phyloP scores from a whole-genome alignment of 805 yeast species.

The Schwanniomyces polymorphus region DNA sequence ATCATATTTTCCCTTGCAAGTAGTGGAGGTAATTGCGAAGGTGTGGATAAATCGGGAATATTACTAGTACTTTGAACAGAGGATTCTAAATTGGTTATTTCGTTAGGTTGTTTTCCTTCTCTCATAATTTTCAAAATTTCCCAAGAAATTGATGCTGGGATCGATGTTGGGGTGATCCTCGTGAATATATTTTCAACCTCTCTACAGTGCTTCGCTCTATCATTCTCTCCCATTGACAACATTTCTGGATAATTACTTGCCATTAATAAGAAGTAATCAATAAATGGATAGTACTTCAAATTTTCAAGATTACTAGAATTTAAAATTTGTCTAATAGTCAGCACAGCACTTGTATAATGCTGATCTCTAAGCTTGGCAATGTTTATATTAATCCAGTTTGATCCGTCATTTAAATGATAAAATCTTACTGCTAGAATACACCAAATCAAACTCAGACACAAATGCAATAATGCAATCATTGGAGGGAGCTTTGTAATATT shows the following conservation, averaged over 20 bases:
- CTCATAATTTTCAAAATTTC: conserved; percentile 15
- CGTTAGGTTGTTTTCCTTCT: not conserved
- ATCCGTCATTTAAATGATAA: not conserved
- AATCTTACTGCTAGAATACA: conserved; percentile 17
- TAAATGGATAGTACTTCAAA: not conserved
- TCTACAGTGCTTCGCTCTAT: conserved; percentile 3
- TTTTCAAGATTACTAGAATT: not conserved
- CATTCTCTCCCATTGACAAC: not conserved
- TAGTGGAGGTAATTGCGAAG: not conserved
- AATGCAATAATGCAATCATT: conserved; percentile 15
- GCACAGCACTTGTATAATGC: conserved; percentile 1
- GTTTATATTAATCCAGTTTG: not conserved
- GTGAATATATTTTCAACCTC: conserved; percentile 8
- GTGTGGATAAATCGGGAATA: not conserved
- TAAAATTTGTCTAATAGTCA: not conserved
- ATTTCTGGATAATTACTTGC: not conserved
- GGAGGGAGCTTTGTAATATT: conserved; percentile 10
- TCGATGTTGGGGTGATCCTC: conserved; percentile 6
- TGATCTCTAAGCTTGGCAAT: not conserved
- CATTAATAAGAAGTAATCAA: conserved; percentile 1
- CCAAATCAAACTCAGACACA: conserved; percentile 15
- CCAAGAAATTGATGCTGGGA: conserved; percentile 16
- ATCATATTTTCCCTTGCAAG: not conserved
- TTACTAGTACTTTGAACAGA: not conserved
- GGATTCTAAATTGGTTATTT: not conserved